These are phyloP conservation scores for Aspergillus conjunctus DNA, from an alignment of 495 filamentous ascomycete species.

Conservation along the genomic window DNA sequence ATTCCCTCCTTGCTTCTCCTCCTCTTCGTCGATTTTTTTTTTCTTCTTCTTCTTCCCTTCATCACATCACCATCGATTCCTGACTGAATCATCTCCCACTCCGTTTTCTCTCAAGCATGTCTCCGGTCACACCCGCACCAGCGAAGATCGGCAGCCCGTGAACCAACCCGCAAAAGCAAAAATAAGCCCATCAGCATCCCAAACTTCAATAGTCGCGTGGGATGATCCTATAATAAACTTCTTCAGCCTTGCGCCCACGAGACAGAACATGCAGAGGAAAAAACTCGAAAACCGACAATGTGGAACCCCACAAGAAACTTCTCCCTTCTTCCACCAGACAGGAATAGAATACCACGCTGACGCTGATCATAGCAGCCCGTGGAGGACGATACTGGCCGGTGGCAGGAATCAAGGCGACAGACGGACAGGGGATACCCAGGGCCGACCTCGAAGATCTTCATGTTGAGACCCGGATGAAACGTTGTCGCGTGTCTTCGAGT, in stretches of 20 bases:
- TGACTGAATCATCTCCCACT: too few relatives aligned
- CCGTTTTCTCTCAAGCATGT: too few relatives aligned
- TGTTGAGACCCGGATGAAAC: background rate
- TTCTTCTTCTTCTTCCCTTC: too few relatives aligned
- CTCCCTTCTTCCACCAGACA: background rate
- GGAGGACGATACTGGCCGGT: background rate
- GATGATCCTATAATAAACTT: background rate
- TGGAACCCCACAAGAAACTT: background rate
- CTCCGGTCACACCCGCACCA: background rate
- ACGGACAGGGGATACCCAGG: background rate
- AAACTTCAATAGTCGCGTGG: conserved; percentile 1
- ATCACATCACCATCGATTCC: too few relatives aligned
- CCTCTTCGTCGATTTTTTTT: too few relatives aligned
- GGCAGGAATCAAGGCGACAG: background rate
- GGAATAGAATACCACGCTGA: conserved; percentile 1
- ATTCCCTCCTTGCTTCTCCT: too few relatives aligned
- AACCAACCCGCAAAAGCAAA: background rate
- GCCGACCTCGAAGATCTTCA: background rate
- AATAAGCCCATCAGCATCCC: background rate
- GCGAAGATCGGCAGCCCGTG: background rate
- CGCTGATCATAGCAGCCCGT: too few relatives aligned
- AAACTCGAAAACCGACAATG: background rate
- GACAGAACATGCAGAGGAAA: background rate
- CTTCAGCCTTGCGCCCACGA: background rate
- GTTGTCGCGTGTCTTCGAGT: too few relatives aligned